phyloP scores from a whole-genome alignment of 2,329 filamentous ascomycete genomes.

The Sclerotinia borealis region DNA sequence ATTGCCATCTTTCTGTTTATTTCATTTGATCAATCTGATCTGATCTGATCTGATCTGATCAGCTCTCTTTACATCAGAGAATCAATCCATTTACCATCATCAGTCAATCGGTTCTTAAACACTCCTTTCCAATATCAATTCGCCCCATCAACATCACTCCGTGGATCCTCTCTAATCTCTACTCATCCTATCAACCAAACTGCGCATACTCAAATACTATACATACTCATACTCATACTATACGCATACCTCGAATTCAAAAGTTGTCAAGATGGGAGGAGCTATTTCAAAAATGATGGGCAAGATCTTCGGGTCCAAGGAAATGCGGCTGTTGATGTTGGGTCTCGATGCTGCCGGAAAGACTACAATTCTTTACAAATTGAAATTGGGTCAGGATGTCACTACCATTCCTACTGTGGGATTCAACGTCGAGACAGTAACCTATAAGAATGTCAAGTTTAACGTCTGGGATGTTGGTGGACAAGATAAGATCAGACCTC shows the following conservation, averaged over 20 bases:
- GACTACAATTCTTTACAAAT: slow-evolving; percentile 98
- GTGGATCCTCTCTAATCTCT: not conserved
- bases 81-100: not conserved
- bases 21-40: not conserved
- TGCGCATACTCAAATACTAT: not conserved
- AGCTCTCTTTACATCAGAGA: not conserved
- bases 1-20: not conserved
- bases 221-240: too few species aligned
- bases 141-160: not conserved
- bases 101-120: not conserved
- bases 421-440: slow-evolving; percentile 98
- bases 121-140: not conserved
- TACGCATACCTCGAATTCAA: not conserved
- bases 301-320: slow-evolving; percentile 98
- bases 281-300: slow-evolving; percentile 94
- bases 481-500: slow-evolving; percentile 95
- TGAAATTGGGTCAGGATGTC: slow-evolving; percentile 96
- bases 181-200: not conserved
- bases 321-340: slow-evolving; percentile 98
- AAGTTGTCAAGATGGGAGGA: slow-evolving; percentile 63
- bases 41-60: not conserved
- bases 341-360: slow-evolving; percentile 97
- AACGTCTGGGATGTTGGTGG: slow-evolving; percentile 99
- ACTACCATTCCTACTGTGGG: slow-evolving; percentile 98
- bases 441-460: slow-evolving; percentile 99